Percentiles rank a stretch among this genome's conserved stretches.
phyloP scores from a whole-genome alignment of 495 filamentous ascomycete species.

The Schizothecium vesticola region DNA sequence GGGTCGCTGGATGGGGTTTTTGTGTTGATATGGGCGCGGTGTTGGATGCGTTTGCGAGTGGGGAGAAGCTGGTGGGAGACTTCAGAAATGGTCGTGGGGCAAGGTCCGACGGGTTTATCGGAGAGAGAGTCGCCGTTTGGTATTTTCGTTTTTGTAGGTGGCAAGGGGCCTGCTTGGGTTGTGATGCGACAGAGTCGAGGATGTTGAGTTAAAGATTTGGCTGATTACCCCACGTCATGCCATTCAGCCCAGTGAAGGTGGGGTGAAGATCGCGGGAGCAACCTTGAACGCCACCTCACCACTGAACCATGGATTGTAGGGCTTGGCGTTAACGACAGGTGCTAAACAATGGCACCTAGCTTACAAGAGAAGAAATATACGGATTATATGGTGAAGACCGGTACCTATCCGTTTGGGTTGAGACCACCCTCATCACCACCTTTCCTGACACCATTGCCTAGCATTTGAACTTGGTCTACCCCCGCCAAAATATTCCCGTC shows the following conservation, averaged over 20 bases:
- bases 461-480: too few relatives aligned
- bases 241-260: slow-evolving; percentile 4
- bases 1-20: neutral
- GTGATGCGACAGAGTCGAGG: neutral
- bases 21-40: neutral
- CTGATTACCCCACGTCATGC: slow-evolving; percentile 4
- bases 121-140: neutral
- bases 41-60: neutral
- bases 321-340: neutral
- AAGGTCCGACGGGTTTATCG: neutral
- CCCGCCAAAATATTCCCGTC: neutral
- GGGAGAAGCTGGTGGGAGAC: neutral
- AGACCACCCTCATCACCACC: too few relatives aligned
- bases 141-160: neutral
- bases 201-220: neutral
- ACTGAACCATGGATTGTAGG: neutral
- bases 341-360: neutral
- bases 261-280: neutral
- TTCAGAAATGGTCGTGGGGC: neutral
- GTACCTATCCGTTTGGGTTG: neutral
- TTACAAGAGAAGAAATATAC: too few relatives aligned
- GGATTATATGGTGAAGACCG: neutral
- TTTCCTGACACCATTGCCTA: too few relatives aligned
- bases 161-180: neutral
- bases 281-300: neutral